Evolutionary conservation across 768 basidiomycete species (phyloP), one percentile per base, ranked within the genome.

Genomic region (Tulasnella sp.): DNA sequence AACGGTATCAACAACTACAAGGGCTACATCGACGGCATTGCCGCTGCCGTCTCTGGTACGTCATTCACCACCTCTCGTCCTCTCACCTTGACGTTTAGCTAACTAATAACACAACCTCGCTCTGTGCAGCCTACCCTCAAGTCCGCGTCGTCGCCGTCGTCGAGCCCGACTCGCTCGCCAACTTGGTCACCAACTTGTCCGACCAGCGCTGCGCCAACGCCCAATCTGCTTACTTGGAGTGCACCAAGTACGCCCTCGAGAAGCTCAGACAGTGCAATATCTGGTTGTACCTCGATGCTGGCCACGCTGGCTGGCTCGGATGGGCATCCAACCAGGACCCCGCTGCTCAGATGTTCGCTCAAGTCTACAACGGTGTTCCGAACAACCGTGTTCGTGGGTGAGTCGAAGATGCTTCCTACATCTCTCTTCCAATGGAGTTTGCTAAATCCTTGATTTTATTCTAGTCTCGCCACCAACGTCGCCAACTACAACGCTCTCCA

Each of bases 131-230:
- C 77, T 89, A 83, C 84, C 89, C 89, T 68, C 85, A 87, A 79
- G 88, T 89, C 78, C 87, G 88, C 72, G 87, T 91, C 78, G 86
- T 90, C 64, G 89, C 89, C 70, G 88, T 89, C 81, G 86, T 89
- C 74, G 89, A 90, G 82, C 89, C 90, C 78, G 90, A 90, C 82
- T 89, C 89, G 54, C 83, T 91, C 67, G 89, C 89, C 77, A 90
- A 90, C 84, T 80, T 91, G 79, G 89, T 91, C 80, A 90, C 89
- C 81, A 91, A 90, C 86, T 79, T 89, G 81, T 88, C 82, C 82
- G 87, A 89, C 42, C 78, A 83, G 45, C 89, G 90, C 81, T 90
- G 89, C 81, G 80, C 85, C 67, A 84, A 84, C 78, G 89, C 89
- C 25, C 83, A 88, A 79, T 81, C 83, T 40, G 85, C 87, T 19